Conservation (phyloP, 805 yeast genomes). For the Yamadazyma paraphyllophila region DNA sequence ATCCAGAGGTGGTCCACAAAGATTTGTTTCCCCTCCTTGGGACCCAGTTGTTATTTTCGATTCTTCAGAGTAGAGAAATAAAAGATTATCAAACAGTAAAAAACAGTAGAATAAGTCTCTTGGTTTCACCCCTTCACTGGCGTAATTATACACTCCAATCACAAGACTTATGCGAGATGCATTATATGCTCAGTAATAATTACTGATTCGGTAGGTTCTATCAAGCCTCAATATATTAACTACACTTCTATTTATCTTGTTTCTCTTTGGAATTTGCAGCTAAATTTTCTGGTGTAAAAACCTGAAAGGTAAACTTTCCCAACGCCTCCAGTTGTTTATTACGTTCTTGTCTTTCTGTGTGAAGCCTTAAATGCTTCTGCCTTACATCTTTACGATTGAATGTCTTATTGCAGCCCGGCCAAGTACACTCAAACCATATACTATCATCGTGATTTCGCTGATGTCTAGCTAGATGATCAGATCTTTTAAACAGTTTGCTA, state of each 20-base stretch:
- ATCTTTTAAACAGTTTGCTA: constrained; percentile 50
- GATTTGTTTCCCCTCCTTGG: constrained; percentile 17
- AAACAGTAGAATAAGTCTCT: no score
- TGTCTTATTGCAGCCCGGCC: constrained; percentile 18
- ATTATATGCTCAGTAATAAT: no score
- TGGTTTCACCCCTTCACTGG: no score
- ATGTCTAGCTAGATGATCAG: constrained; percentile 61
- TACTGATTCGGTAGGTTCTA: no score
- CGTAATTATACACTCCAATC: no score
- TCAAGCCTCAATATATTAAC: neutral
- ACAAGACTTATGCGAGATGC: no score
- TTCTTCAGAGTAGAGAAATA: constrained; percentile 8
- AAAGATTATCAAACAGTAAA: no score
- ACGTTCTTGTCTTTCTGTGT: neutral
- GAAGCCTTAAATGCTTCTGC: constrained; percentile 16
- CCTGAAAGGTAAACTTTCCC: neutral
- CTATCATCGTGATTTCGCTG: constrained; percentile 47
- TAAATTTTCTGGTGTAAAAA: neutral
- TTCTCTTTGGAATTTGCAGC: neutral
- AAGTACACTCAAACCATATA: constrained; percentile 12
- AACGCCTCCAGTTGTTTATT: neutral
- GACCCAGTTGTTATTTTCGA: constrained; percentile 15
- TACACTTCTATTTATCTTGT: neutral
- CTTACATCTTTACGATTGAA: constrained; percentile 21
- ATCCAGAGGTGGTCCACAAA: constrained; percentile 13